Conservation (phyloP, 2,329 filamentous ascomycete species). For the Fusarium pseudoanthophilum region DNA sequence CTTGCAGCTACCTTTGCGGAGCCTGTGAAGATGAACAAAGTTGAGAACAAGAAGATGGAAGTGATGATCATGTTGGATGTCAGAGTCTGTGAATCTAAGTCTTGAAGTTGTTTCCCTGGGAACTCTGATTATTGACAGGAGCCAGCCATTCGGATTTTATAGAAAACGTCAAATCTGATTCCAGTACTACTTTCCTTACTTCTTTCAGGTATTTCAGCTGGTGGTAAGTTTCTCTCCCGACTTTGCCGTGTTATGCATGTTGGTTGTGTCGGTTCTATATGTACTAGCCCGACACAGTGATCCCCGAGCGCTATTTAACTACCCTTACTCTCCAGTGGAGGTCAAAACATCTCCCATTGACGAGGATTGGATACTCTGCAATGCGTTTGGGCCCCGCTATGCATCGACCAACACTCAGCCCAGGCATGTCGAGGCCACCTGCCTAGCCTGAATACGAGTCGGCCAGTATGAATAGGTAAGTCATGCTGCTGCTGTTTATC, state of each 20-base stretch:
- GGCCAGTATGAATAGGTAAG: neutral
- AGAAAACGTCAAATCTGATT: neutral
- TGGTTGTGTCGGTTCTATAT: neutral
- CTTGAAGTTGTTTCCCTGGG: neutral
- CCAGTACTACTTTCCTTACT: neutral
- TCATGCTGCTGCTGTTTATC: accelerated
- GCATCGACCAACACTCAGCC: too few relatives aligned
- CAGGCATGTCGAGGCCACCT: too few relatives aligned
- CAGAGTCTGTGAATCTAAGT: neutral
- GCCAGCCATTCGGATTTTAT: accelerated
- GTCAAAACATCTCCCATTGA: neutral
- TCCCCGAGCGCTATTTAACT: neutral
- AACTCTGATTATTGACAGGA: neutral
- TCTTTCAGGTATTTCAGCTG: neutral
- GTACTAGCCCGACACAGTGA: neutral
- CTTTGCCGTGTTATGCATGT: neutral
- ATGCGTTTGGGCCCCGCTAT: neutral
- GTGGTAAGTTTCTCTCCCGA: neutral
- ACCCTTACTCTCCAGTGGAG: neutral
- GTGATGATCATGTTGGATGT: too few relatives aligned
- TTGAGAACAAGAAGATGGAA: too few relatives aligned
- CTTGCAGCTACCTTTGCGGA: too few relatives aligned
- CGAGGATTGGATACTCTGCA: neutral
- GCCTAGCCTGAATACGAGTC: too few relatives aligned
- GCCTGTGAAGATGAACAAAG: too few relatives aligned